Evolutionary conservation across 208 protist genomes (phyloP).

Genomic region (Leishmania martiniquensis): DNA sequence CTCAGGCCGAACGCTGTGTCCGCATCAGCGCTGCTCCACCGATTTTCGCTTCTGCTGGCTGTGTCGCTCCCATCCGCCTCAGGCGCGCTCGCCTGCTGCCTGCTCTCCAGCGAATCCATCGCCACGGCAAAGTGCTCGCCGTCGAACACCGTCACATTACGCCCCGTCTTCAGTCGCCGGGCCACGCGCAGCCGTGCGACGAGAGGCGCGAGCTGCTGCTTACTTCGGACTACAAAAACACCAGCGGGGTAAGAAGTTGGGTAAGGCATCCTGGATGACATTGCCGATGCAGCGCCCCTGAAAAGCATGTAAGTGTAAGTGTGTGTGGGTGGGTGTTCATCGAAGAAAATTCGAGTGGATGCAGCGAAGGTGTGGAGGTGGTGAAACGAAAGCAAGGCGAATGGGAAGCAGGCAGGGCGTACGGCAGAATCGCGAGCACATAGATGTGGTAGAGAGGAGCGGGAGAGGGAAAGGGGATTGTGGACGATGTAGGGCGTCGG

Average conservation of each 20-base stretch:
- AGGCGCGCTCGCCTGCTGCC: background rate
- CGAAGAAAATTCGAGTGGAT: background rate
- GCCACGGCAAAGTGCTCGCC: constrained; percentile 18
- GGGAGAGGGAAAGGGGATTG: no score
- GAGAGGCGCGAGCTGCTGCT: constrained; percentile 30
- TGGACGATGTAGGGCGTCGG: no score
- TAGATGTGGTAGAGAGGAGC: background rate
- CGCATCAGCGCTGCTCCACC: background rate
- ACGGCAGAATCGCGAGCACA: background rate
- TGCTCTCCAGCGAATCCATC: background rate
- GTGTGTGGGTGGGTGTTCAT: background rate
- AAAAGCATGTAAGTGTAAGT: background rate
- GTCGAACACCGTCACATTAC: constrained; percentile 56
- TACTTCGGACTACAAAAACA: constrained; percentile 42
- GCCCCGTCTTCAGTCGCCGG: constrained; percentile 37
- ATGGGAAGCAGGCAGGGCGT: background rate
- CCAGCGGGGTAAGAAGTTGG: constrained; percentile 39
- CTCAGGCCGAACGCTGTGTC: background rate
- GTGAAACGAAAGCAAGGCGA: no score
- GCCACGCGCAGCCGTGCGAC: constrained; percentile 33
- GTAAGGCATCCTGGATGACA: constrained; percentile 7
- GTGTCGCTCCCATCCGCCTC: background rate
- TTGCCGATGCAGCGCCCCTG: background rate
- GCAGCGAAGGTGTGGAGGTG: background rate
- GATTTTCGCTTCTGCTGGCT: background rate